Evolutionary conservation across 352 stramenopile genomes (phyloP).

Genomic region (Phytophthora quininea): DNA sequence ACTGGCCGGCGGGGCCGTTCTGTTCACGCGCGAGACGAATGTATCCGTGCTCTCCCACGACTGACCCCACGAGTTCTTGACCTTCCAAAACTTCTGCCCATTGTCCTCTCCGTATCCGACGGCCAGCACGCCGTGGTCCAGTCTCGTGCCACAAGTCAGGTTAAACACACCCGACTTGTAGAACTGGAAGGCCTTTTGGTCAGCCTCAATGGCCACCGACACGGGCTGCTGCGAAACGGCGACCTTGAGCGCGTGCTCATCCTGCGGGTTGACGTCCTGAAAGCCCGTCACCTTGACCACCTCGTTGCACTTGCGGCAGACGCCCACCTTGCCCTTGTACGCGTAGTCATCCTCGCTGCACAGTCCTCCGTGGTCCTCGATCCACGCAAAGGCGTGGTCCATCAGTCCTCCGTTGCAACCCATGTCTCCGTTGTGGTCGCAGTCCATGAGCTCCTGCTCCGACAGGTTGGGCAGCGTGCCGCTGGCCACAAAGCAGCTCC

Average conservation of each 20-base stretch:
- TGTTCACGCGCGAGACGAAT: constrained; percentile 83
- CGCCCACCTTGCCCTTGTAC: constrained; percentile 87
- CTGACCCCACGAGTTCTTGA: constrained; percentile 94
- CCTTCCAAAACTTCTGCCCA: constrained; percentile 93
- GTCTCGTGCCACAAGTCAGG: constrained; percentile 49
- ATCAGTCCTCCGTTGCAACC: constrained; percentile 98
- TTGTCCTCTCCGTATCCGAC: constrained; percentile 92
- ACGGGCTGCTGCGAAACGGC: constrained; percentile 85
- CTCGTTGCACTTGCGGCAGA: constrained; percentile 82
- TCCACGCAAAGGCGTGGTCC: constrained; percentile 97
- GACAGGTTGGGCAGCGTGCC: constrained; percentile 92
- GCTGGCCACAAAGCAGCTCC: constrained; percentile 95
- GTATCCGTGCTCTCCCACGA: constrained; percentile 90
- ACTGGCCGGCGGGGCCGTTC: constrained; percentile 93
- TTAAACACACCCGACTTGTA: constrained; percentile 82
- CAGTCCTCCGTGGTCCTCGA: constrained; percentile 91
- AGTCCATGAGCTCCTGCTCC: constrained; percentile 99
- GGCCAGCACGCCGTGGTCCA: constrained; percentile 95
- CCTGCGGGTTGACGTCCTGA: constrained; percentile 70
- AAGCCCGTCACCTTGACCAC: constrained; percentile 88
- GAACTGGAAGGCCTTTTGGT: constrained; percentile 81
- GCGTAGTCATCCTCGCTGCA: constrained; percentile 95
- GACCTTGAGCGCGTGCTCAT: constrained; percentile 85
- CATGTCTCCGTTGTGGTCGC: constrained; percentile 94
- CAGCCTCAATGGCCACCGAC: constrained; percentile 89